Percentiles rank a stretch among this genome's conserved stretches.
These are phyloP conservation scores for Oenanthe javanica DNA, from an alignment of 140 eudicot genomes.

Conservation along the genomic window DNA sequence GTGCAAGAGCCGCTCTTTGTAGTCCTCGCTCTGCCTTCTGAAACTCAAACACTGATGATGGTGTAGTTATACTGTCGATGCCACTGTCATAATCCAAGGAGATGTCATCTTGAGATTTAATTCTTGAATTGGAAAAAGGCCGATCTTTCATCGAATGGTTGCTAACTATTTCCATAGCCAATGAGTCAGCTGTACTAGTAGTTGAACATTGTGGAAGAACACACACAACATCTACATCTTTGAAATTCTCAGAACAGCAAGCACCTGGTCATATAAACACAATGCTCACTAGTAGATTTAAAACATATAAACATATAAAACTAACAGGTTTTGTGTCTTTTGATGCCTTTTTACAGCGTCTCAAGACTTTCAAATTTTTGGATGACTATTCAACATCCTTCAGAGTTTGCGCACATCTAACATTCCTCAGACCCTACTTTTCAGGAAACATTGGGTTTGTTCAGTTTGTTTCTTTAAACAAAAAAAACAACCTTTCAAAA, in stretches of 20 bases:
- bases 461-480: too few relatives aligned
- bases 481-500: too few relatives aligned
- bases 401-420: too few relatives aligned
- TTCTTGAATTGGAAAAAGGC: conserved; percentile 25
- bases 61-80: conserved; percentile 28
- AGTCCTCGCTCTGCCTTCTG: conserved; percentile 56
- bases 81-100: conserved; percentile 39
- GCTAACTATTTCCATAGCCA: conserved; percentile 18
- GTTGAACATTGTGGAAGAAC: conserved; percentile 35
- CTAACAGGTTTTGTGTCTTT: background rate
- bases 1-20: conserved; percentile 41
- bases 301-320: background rate
- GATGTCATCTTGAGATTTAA: conserved; percentile 33
- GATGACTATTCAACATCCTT: background rate
- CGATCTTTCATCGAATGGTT: conserved; percentile 25
- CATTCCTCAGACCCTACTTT: too few relatives aligned
- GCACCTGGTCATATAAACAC: conserved; percentile 28
- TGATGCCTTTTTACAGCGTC: background rate
- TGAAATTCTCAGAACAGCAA: conserved; percentile 39
- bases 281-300: background rate
- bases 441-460: too few relatives aligned
- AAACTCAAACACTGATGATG: conserved; percentile 26
- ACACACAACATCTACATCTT: conserved; percentile 63
- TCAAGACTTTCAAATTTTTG: background rate
- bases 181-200: conserved; percentile 21